Base-by-base conservation (phyloP, 352 stramenopile species). In the Phytophthora sp. region DNA sequence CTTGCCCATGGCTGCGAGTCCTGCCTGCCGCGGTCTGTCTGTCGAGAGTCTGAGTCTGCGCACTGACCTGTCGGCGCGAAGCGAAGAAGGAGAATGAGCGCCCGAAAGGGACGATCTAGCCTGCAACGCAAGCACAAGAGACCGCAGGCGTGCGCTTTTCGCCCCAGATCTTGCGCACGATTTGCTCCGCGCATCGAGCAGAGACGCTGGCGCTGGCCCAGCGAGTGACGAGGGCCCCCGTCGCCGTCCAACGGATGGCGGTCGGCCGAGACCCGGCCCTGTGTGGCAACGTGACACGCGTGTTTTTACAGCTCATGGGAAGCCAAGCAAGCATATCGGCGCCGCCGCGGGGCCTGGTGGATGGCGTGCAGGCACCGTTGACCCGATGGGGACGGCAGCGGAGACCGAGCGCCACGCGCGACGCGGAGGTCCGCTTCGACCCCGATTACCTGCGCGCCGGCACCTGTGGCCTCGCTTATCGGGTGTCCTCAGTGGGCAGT, bases 31-130 rank as follows among this genome's bases (percentile, higher is more conserved):
- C 20, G 38, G 31, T 46, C 31, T 41, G n/a, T 51, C 35, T 58
- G 23, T 18, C 12, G 28, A 32, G 4, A n/a, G 4, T n/a, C 20
- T 63, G 30, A 2, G 23, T 30, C 23, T 63, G 18, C 9, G 35
- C 31, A 38, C 15, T 21, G 30, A 45, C 24, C 46, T 65, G 54
- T 37, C 54, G 39, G 6, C 28, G 42, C 15, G 26, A 32, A 27
- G 62, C 18, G 49, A 71, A 71, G 62, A 71, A 67, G 42, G 23
- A 62, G 38, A 71, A 52, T 71, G 62, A 66, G 35, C 26, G 45
- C 38, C 21, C 54, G 43, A 62, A 30, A 51, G 27, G 12, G 31
- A 31, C 42, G 59, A 54, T 10, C 13, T 15, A 15, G 26, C 6
- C 41, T 62, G 43, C 54, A 62, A 62, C 54, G 42, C 54, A 61